These are phyloP conservation scores for Blastobotrys robertii DNA, from an alignment of 805 yeast species.

Conservation along the genomic window DNA sequence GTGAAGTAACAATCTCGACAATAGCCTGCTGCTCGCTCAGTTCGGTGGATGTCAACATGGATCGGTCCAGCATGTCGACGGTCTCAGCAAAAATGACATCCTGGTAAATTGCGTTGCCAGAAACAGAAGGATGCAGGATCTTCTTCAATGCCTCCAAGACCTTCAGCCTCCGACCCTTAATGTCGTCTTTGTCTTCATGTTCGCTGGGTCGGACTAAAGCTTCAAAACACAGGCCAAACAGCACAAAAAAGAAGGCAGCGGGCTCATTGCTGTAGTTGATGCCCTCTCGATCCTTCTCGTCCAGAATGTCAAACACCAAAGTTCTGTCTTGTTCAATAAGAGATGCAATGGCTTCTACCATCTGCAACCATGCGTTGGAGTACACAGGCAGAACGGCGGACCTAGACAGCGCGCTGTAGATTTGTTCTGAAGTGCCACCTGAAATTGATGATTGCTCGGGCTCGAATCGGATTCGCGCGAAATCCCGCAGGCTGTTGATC, in stretches of 20 bases:
- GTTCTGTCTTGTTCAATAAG: constrained; percentile 44
- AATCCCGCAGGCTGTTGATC: constrained; percentile 68
- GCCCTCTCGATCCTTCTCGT: constrained; percentile 40
- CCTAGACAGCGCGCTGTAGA: constrained; percentile 23
- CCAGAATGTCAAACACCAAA: constrained; percentile 38
- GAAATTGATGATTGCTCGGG: constrained; percentile 26
- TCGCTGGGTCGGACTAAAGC: constrained; percentile 43
- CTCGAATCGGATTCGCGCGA: constrained; percentile 53
- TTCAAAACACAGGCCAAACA: constrained; percentile 79
- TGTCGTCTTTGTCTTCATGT: constrained; percentile 20
- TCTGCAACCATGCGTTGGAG: constrained; percentile 61
- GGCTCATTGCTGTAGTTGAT: constrained; percentile 22
- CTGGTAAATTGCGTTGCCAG: constrained; percentile 51
- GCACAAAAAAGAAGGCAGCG: constrained; percentile 54
- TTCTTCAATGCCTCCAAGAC: constrained; percentile 43
- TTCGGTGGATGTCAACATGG: constrained; percentile 43
- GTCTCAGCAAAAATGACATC: constrained; percentile 66
- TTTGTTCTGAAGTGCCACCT: constrained; percentile 25
- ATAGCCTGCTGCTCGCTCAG: constrained; percentile 38
- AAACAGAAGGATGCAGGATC: constrained; percentile 45
- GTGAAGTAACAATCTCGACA: constrained; percentile 47
- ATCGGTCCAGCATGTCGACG: constrained; percentile 64
- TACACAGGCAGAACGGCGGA: constrained; percentile 39
- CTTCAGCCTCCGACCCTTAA: constrained; percentile 21
- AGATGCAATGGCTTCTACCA: constrained; percentile 65